Percentiles rank a stretch among this genome's conserved stretches.
These are phyloP conservation scores for Alternaria sp. DNA, from an alignment of 2,329 filamentous ascomycete genomes.

Conservation along the genomic window DNA sequence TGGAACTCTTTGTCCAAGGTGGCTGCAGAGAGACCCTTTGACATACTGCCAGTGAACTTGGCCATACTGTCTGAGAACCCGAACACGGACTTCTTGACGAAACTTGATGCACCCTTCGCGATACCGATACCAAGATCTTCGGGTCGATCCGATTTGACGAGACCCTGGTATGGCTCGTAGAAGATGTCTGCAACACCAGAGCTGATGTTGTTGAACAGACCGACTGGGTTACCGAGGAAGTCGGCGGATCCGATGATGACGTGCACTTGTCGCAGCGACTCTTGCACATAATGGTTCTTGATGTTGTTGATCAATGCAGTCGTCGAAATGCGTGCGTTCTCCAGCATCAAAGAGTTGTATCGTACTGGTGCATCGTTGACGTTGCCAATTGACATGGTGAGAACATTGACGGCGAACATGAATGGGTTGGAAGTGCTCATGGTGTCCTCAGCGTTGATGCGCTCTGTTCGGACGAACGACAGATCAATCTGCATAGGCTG, in stretches of 20 bases:
- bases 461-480: conserved; percentile 95
- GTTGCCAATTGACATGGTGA: conserved; percentile 99
- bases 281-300: conserved; percentile 94
- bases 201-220: conserved; percentile 96
- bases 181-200: conserved; percentile 98
- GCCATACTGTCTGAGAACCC: conserved; percentile 97
- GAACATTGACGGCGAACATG: conserved; percentile 98
- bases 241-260: conserved; percentile 97
- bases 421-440: conserved; percentile 86
- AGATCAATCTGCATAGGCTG: conserved; percentile 98
- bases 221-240: conserved; percentile 96
- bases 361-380: conserved; percentile 96
- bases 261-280: conserved; percentile 94
- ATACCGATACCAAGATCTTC: conserved; percentile 95
- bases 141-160: conserved; percentile 94
- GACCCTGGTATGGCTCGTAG: conserved; percentile 97
- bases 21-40: conserved; percentile 92
- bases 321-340: conserved; percentile 91
- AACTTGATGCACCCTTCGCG: conserved; percentile 93
- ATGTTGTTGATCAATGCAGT: conserved; percentile 84
- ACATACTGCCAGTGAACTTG: conserved; percentile 96
- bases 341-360: conserved; percentile 90
- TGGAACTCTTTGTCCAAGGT: conserved; percentile 99
- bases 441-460: conserved; percentile 95
- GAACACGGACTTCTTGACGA: conserved; percentile 98